A percentile compares a stretch with the other conserved stretches of the same genome.
These are phyloP conservation scores for Serendipita vermifera DNA, from an alignment of 768 basidiomycete genomes.

Conservation along the genomic window DNA sequence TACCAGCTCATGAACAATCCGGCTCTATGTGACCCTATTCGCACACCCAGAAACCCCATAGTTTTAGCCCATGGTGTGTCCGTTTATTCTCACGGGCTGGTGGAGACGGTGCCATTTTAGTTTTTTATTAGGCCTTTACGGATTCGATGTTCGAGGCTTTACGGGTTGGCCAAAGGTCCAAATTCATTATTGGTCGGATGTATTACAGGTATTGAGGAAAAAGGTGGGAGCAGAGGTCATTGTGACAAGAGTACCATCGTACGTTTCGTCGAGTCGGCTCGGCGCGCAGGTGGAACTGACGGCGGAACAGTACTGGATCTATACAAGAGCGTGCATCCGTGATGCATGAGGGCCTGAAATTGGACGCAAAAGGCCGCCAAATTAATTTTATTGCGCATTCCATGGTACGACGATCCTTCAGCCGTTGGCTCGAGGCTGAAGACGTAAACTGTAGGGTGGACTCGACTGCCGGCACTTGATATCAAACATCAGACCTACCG, in stretches of 20 bases:
- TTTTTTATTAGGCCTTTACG: slow-evolving; percentile 60
- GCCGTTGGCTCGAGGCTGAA: neutral
- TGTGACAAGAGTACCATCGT: slow-evolving; percentile 90
- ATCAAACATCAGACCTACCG: slow-evolving; percentile 63
- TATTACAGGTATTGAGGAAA: slow-evolving; percentile 64
- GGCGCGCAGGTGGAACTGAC: too few species aligned
- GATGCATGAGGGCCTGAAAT: slow-evolving; percentile 58
- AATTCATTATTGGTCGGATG: slow-evolving; percentile 89
- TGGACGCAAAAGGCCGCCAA: slow-evolving; percentile 56
- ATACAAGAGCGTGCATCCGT: slow-evolving; percentile 66
- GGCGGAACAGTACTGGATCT: slow-evolving; percentile 64
- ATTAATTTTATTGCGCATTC: slow-evolving; percentile 93
- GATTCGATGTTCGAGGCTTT: slow-evolving; percentile 85
- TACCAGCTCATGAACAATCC: slow-evolving; percentile 55
- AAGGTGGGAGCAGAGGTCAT: slow-evolving; percentile 88
- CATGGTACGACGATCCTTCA: slow-evolving; percentile 38
- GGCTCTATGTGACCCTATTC: slow-evolving; percentile 59
- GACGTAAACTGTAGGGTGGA: slow-evolving; percentile 40
- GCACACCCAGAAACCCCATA: slow-evolving; percentile 76
- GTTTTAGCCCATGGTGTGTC: slow-evolving; percentile 90
- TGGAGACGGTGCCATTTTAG: neutral
- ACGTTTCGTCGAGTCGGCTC: slow-evolving; percentile 27
- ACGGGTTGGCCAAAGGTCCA: slow-evolving; percentile 67
- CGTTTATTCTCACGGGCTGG: slow-evolving; percentile 6
- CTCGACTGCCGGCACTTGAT: slow-evolving; percentile 91